Percentiles rank a stretch among this genome's conserved stretches.
phyloP scores from a whole-genome alignment of 2,329 filamentous ascomycete genomes.

The Beauveria medogensis region DNA sequence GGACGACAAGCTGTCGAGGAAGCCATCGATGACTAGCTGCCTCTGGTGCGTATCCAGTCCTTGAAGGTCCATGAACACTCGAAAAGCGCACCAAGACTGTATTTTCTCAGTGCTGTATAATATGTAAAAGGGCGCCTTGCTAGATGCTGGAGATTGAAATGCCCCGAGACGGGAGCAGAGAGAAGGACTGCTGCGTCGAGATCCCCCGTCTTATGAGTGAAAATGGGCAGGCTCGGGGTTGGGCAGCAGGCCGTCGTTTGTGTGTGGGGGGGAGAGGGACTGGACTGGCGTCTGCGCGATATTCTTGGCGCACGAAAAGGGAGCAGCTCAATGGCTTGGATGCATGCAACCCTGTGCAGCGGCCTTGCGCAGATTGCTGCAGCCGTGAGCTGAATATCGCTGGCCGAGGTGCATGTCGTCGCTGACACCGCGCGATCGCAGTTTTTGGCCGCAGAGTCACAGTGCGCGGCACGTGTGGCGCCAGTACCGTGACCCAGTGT shows the following conservation, averaged over 20 bases:
- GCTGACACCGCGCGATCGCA: neutral
- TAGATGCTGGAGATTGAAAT: neutral
- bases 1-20: slow-evolving; percentile 19
- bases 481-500: slow-evolving; percentile 1
- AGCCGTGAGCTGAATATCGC: neutral
- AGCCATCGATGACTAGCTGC: slow-evolving; percentile 17
- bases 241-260: neutral
- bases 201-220: neutral
- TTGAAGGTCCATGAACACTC: slow-evolving; percentile 2
- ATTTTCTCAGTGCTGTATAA: neutral
- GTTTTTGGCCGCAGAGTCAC: slow-evolving; percentile 1
- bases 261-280: neutral
- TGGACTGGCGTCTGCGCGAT: slow-evolving; percentile 3
- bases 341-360: neutral
- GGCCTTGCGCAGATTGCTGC: neutral
- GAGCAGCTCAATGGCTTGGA: neutral
- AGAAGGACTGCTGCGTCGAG: neutral
- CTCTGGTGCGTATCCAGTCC: neutral
- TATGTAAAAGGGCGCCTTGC: too few species aligned
- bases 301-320: neutral
- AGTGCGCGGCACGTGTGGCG: slow-evolving; percentile 1
- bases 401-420: neutral
- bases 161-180: neutral
- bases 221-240: neutral
- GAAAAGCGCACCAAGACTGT: neutral